Evolutionary conservation across 768 basidiomycete genomes (phyloP), one percentile per base, ranked within the genome.

Genomic region (Pleurotus platypus): DNA sequence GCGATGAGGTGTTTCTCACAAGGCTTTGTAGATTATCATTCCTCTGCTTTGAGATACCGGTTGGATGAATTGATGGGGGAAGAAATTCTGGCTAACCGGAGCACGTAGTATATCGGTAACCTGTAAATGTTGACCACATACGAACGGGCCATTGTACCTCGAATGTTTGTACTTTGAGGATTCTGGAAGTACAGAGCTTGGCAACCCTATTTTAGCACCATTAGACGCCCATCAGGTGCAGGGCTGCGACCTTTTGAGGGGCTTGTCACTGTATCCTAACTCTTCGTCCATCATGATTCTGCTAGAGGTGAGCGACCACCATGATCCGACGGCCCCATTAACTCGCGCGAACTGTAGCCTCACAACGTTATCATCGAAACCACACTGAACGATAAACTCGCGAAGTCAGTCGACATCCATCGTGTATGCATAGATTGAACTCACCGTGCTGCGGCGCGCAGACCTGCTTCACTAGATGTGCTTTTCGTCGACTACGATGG

Each of bases 401-500:
- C 75, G 62, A 96, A 94, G 96, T 95, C 68, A 64, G 63, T 56
- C 47, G 13, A 42, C 13, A 45, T 48, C 61, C 67, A 46, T 65
- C 59, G 38, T 60, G 35, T 58, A 35, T 11, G 11, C 11, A 11
- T 3, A 8, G 30, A 11, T 11, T 35, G 30, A 35, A 35, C 30
- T 35, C 16, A 53, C 49, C 27, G 56, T 59, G 24, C 22, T 20
- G 54, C 26, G 47, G 27, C 69, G 97, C 94, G 70, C 68, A 99
- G 95, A 70, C 94, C 96, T 12, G 85, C 90, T 5, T 86, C 90
- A 27, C 78, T 98, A 59, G 97, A 99, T 75, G 89, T 98, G 56
- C 84, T 92, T 57, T 99, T 99, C 64, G 97, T 98, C 54, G 97
- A 99, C 74, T 99, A 94, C 63, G 97, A 99, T 69, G 90, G 93